A percentile compares a stretch with the other conserved stretches of the same genome.
phyloP scores from a whole-genome alignment of 1,284 basidiomycete genomes.

The Malassezia restricta region DNA sequence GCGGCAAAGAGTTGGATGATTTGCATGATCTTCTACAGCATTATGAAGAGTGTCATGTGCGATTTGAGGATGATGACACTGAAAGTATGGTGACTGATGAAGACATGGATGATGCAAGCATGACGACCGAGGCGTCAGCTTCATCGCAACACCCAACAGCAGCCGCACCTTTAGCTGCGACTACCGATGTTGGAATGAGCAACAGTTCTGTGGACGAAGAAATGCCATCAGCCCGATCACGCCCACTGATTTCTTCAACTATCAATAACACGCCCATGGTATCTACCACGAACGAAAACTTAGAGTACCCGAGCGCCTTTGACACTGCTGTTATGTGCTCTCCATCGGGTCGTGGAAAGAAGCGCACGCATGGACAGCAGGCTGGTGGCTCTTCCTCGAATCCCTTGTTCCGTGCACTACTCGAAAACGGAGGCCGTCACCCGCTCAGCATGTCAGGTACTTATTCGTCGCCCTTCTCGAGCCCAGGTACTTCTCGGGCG shows the following conservation, averaged over 20 bases:
- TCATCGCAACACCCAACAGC: background rate
- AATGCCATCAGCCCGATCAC: slow-evolving; percentile 7
- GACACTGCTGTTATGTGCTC: slow-evolving; percentile 37
- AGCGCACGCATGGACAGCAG: slow-evolving; percentile 41
- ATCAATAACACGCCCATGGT: slow-evolving; percentile 14
- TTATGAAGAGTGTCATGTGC: slow-evolving; percentile 45
- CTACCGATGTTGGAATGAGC: background rate
- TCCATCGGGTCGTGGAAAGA: slow-evolving; percentile 36
- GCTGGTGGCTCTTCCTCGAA: slow-evolving; percentile 22
- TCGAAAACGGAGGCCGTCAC: slow-evolving; percentile 38
- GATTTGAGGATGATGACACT: slow-evolving; percentile 43
- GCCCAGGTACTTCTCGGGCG: slow-evolving; percentile 38
- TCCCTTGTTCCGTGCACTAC: slow-evolving; percentile 39
- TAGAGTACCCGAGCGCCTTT: slow-evolving; percentile 35
- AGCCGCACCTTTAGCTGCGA: background rate
- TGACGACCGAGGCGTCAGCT: background rate
- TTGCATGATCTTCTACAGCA: slow-evolving; percentile 45
- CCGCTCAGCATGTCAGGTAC: slow-evolving; percentile 28
- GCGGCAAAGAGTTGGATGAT: slow-evolving; percentile 39
- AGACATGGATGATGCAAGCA: slow-evolving; percentile 26
- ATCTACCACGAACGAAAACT: slow-evolving; percentile 18
- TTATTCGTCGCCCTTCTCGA: slow-evolving; percentile 43
- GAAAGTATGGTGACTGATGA: slow-evolving; percentile 33
- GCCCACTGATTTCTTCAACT: background rate
- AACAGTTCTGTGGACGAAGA: background rate